Conservation (phyloP, 768 basidiomycete species). For the Glaciozyma antarctica region DNA sequence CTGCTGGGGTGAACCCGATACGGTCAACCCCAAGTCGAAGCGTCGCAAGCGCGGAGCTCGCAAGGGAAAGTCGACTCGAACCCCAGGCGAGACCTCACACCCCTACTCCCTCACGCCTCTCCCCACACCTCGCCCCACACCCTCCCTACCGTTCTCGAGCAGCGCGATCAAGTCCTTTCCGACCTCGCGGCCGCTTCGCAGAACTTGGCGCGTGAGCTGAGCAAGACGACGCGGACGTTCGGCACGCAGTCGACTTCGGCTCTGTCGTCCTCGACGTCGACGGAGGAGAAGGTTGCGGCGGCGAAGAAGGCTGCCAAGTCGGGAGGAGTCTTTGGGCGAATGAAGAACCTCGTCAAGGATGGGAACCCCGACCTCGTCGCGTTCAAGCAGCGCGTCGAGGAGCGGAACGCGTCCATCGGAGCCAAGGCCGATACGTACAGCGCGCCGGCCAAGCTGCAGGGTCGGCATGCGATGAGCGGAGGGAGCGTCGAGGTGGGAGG, state of each 20-base stretch:
- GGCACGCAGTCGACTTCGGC: slow-evolving; percentile 12
- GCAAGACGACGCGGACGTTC: slow-evolving; percentile 10
- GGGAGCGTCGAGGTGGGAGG: slow-evolving; percentile 17
- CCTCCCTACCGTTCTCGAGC: neutral
- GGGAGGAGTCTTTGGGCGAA: slow-evolving; percentile 28
- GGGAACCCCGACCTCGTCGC: slow-evolving; percentile 35
- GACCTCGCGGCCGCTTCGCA: slow-evolving; percentile 25
- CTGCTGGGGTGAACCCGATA: neutral
- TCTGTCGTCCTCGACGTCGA: slow-evolving; percentile 23
- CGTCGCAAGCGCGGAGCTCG: slow-evolving; percentile 28
- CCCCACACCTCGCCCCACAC: neutral
- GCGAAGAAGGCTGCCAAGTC: slow-evolving; percentile 8
- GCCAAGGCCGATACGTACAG: slow-evolving; percentile 25
- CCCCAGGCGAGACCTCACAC: neutral
- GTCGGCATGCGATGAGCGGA: neutral
- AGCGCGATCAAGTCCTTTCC: slow-evolving; percentile 16
- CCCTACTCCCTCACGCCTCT: neutral
- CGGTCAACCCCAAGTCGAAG: slow-evolving; percentile 10
- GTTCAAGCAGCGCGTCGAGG: slow-evolving; percentile 30
- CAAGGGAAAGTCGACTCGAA: neutral
- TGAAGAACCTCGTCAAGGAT: slow-evolving; percentile 32
- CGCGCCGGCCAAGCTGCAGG: slow-evolving; percentile 36
- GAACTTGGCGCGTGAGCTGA: slow-evolving; percentile 32
- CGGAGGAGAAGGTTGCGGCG: neutral
- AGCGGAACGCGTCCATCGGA: slow-evolving; percentile 29